Base-by-base conservation (phyloP, 108 stramenopile species). In the Cyclotella atomus region DNA sequence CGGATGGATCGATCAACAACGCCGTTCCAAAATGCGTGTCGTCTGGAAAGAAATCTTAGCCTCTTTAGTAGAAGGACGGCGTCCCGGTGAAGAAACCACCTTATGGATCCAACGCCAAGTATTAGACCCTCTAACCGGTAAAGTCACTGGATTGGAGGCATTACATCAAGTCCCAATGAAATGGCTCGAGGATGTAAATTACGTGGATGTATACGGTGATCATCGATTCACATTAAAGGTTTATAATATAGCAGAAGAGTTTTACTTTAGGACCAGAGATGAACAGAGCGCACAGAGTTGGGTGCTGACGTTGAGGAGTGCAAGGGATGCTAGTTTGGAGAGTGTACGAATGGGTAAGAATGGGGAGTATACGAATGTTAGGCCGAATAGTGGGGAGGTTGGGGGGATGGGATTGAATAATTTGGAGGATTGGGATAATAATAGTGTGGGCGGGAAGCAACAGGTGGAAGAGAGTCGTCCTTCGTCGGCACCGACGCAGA, bases 41-140 rank as follows among this genome's bases (percentile, higher is more conserved):
- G 87, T 90, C 1, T 95, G 94, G 94, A 95, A 95, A 66, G 89
- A 95, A 29, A 88, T 95, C 2, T 53, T 95, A 61, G 91, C 90
- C 8, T 84, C 80, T 7, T 50, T 95, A 5, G 91, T 95, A 6
- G 86, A 91, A 66, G 90, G 84, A 2, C 84, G 89, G 25, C 75
- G 86, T 28, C 86, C 85, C 15, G 91, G 91, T 33, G 90, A 95
- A 73, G 91, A 92, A 73, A 91, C 91, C 2, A 95, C 91, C 25
- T 78, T 95, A 19, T 95, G 94, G 94, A 92, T 95, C 81, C 91
- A 95, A 86, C 83, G 94, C n/a, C 88, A 95, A 73, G 73, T 83
- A 6, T 25, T 77, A 14, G 83, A 93, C 67, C 61, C 79, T 34
- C 17, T 23, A 2, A 83, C 83, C 2, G 86, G 84, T 2, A 85